Percentiles rank a stretch among this genome's conserved stretches.
Evolutionary conservation across 192 early-diverging fungal genomes (phyloP).

Genomic region (Linnemannia exigua): DNA sequence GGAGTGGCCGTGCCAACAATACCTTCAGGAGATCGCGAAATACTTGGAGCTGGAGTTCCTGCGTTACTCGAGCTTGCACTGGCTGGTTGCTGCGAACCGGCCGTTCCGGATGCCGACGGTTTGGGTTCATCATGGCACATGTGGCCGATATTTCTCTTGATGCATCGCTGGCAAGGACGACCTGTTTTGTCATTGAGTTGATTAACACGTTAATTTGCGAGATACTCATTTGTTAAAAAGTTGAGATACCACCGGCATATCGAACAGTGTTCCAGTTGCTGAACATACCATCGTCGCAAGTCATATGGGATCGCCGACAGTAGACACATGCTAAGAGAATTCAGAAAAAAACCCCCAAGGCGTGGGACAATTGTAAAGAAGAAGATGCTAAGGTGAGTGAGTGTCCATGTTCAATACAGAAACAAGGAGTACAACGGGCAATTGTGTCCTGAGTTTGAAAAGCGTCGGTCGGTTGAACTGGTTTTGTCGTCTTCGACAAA

Average conservation of each 20-base stretch:
- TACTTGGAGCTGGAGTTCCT: conserved; percentile 18
- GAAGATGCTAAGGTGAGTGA: neutral
- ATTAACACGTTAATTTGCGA: neutral
- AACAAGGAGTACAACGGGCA: neutral
- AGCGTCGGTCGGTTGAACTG: conserved; percentile 3
- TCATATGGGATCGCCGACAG: conserved; percentile 97
- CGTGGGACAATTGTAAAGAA: conserved; percentile 1
- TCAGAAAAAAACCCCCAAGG: neutral
- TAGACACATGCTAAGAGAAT: conserved; percentile 88
- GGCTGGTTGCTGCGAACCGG: conserved; percentile 33
- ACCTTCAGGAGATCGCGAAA: conserved; percentile 41
- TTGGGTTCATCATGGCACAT: conserved; percentile 92
- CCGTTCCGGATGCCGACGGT: conserved; percentile 33
- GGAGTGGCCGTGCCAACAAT: neutral
- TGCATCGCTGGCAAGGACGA: conserved; percentile 95
- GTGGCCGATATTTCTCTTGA: conserved; percentile 95
- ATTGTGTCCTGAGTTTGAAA: conserved; percentile 1
- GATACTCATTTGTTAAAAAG: too few species aligned
- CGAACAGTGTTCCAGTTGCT: neutral
- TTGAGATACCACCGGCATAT: neutral
- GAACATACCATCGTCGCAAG: conserved; percentile 83
- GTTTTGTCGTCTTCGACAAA: neutral
- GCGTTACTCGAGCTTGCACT: conserved; percentile 25
- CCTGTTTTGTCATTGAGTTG: conserved; percentile 55
- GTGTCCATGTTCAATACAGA: neutral